phyloP scores from a whole-genome alignment of 2,329 filamentous ascomycete genomes.

The Orbilia javanica region DNA sequence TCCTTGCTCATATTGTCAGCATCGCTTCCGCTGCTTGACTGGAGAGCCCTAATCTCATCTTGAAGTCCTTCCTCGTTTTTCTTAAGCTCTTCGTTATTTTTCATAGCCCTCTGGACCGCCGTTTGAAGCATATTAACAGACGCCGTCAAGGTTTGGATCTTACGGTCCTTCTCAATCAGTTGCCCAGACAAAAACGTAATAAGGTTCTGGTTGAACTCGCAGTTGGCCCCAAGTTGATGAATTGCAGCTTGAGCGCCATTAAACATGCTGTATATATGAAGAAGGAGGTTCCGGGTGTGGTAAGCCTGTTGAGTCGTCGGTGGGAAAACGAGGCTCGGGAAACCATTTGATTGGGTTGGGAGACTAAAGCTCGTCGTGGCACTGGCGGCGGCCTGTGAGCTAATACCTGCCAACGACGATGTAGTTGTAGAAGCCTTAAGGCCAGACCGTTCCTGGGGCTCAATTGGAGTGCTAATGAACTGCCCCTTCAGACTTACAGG shows the following conservation, averaged over 20 bases:
- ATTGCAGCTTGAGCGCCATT: slow-evolving; percentile 56
- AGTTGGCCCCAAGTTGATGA: slow-evolving; percentile 55
- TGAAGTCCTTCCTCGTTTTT: slow-evolving; percentile 51
- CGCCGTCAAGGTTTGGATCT: slow-evolving; percentile 55
- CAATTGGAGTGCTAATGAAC: slow-evolving; percentile 21
- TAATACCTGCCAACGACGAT: slow-evolving; percentile 34
- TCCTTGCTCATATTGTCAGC: slow-evolving; percentile 19
- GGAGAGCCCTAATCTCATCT: slow-evolving; percentile 47
- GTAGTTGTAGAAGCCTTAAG: slow-evolving; percentile 41
- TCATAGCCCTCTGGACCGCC: slow-evolving; percentile 55
- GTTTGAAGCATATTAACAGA: slow-evolving; percentile 57
- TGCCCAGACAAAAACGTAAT: slow-evolving; percentile 55
- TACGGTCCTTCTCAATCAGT: slow-evolving; percentile 53
- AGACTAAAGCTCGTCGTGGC: not conserved
- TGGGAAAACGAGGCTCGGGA: slow-evolving; percentile 52
- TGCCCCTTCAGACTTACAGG: slow-evolving; percentile 47
- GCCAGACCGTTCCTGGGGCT: slow-evolving; percentile 28
- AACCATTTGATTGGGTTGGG: slow-evolving; percentile 25
- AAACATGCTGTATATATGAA: slow-evolving; percentile 57
- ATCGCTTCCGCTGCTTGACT: slow-evolving; percentile 23
- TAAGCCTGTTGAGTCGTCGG: slow-evolving; percentile 53
- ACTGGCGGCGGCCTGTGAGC: not conserved
- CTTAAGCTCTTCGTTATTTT: slow-evolving; percentile 56
- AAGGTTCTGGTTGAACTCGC: slow-evolving; percentile 58
- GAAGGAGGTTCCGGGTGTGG: slow-evolving; percentile 52